Evolutionary conservation across 257 asterid species (phyloP).

Genomic region (Ilex asprella): DNA sequence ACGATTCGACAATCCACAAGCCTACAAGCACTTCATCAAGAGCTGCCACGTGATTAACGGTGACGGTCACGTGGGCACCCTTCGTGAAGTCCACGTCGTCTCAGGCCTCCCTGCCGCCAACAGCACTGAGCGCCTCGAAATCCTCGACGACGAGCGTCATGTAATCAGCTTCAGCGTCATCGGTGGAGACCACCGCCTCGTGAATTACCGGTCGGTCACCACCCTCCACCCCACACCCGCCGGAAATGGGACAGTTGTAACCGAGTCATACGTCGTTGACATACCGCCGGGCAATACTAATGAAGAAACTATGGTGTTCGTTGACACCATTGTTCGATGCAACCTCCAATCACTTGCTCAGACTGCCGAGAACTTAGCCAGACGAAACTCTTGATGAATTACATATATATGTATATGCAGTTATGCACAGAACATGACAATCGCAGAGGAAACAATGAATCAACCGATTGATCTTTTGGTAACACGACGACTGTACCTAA

Average conservation of each 20-base stretch:
- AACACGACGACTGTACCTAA: too few relatives aligned
- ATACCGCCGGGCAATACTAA: slow-evolving; percentile 66
- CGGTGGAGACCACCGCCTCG: slow-evolving; percentile 17
- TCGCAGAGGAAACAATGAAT: too few relatives aligned
- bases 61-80: slow-evolving; percentile 6
- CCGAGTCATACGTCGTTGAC: slow-evolving; percentile 76
- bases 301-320: slow-evolving; percentile 76
- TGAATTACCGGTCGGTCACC: slow-evolving; percentile 49
- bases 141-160: slow-evolving; percentile 11
- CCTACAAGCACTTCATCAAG: slow-evolving; percentile 14
- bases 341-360: slow-evolving; percentile 68
- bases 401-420: too few relatives aligned
- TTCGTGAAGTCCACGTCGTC: slow-evolving; percentile 6
- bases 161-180: slow-evolving; percentile 17
- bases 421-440: too few relatives aligned
- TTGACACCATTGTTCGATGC: slow-evolving; percentile 73
- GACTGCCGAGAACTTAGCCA: slow-evolving; percentile 39
- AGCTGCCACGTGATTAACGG: slow-evolving; percentile 12
- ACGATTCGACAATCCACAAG: slow-evolving; percentile 16
- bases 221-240: slow-evolving; percentile 41
- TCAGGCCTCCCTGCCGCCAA: slow-evolving; percentile 14
- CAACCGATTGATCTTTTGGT: too few relatives aligned
- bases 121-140: slow-evolving; percentile 15
- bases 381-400: slow-evolving; percentile 13
- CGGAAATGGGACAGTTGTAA: slow-evolving; percentile 51